Base-by-base conservation (phyloP, 202 grass and related monocot genomes). In the Carex arenaria region DNA sequence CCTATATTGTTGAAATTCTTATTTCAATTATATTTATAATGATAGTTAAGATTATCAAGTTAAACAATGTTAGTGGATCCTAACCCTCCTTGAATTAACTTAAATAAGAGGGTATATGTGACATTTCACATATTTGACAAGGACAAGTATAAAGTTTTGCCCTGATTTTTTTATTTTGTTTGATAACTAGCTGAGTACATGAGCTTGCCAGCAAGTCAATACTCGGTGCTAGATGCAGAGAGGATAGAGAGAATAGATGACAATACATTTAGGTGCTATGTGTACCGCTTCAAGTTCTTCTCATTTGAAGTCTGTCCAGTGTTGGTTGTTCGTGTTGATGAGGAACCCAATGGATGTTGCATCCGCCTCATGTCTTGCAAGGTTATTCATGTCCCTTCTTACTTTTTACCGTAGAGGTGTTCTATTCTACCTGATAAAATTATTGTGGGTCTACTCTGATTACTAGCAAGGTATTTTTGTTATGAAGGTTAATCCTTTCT, bases 141-240 rank as follows among this genome's bases (percentile, higher is more conserved):
- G 42, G 22, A 10, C 11, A 75, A 42, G 32, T 26, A 6, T 10
- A 26, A 60, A 17, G 1, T 0, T 64, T 66, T 60, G 57, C 65
- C 31, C 52, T 15, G 22, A 19, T 17, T 64, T 63, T 63, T 4
- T 80, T 26, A 8, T 45, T 45, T 80, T 68, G 32, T 30, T 63
- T 55, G 14, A 30, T 12, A 65, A 31, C 60, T 64, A 98, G 95
- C 85, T 80, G 95, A 98, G 73, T 98, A 98, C 81, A 98, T 95
- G 95, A 93, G 89, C 80, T 80, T 98, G 85, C 95, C 95, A 56
- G 91, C 91, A 10, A 98, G 93, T 85, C 93, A 98, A 64, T 98
- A 93, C 91, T 98, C 93, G 38, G 95, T 98, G 84, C 88, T 98
- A 15, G 93, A 95, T 84, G 95, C 95, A 60, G 95, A 98, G 91